Evolutionary conservation across 2,329 filamentous ascomycete species (phyloP).

Genomic region (Colletotrichum shisoi): DNA sequence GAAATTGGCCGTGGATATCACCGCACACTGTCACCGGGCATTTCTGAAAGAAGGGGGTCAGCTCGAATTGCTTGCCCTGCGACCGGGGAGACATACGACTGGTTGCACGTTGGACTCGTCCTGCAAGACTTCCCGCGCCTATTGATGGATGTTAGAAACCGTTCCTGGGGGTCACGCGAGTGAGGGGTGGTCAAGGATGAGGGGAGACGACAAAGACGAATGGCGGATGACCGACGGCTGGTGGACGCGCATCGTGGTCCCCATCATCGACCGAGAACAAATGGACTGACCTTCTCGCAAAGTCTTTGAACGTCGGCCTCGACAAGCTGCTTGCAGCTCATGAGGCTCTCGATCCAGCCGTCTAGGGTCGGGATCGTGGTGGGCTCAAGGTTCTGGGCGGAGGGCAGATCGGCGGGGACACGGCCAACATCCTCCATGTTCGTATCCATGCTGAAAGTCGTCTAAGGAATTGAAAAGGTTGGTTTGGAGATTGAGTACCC

Average conservation of each 20-base stretch:
- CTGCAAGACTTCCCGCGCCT: constrained; percentile 96
- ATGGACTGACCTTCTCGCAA: constrained; percentile 85
- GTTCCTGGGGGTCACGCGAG: constrained; percentile 46
- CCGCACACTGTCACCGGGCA: constrained; percentile 98
- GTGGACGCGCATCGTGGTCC: constrained; percentile 9
- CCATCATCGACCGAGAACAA: constrained; percentile 1
- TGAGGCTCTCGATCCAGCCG: constrained; percentile 97
- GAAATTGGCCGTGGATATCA: constrained; percentile 98
- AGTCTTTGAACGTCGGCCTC: constrained; percentile 95
- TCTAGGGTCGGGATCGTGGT: constrained; percentile 92
- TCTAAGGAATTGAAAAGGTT: constrained; percentile 24
- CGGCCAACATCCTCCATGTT: constrained; percentile 99
- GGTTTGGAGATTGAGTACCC: constrained; percentile 15
- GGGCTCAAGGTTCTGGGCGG: constrained; percentile 74
- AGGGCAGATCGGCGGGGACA: constrained; percentile 79
- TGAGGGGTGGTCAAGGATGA: constrained; percentile 40
- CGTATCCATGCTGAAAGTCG: constrained; percentile 75
- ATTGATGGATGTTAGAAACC: constrained; percentile 47
- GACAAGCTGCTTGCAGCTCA: constrained; percentile 97
- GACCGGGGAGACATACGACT: constrained; percentile 71
- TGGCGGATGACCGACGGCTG: constrained; percentile 26
- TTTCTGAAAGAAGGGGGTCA: constrained; percentile 68
- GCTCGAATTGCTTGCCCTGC: constrained; percentile 40
- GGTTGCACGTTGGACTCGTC: constrained; percentile 99
- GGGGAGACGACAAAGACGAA: constrained; percentile 26